These are phyloP conservation scores for Scedosporium apiospermum DNA, from an alignment of 2,329 filamentous ascomycete genomes.

Conservation along the genomic window DNA sequence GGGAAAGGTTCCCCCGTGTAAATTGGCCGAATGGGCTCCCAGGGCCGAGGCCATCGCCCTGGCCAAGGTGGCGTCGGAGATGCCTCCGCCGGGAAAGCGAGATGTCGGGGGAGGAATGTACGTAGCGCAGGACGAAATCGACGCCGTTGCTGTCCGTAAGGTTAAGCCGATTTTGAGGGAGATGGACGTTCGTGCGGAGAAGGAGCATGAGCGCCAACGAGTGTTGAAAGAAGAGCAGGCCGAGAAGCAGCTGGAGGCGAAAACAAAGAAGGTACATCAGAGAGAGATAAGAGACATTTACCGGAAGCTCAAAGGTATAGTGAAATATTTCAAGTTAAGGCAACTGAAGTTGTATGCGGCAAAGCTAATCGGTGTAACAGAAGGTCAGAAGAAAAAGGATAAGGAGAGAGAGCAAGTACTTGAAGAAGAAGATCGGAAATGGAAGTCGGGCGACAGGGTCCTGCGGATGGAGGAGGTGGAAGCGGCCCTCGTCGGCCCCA, in stretches of 20 bases:
- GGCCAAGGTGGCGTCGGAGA: conserved; percentile 29
- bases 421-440: conserved; percentile 23
- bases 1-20: conserved; percentile 59
- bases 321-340: background rate
- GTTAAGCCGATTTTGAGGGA: conserved; percentile 80
- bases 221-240: conserved; percentile 55
- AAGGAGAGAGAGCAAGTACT: conserved; percentile 37
- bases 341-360: background rate
- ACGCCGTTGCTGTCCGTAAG: conserved; percentile 66
- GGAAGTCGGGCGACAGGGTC: background rate
- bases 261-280: conserved; percentile 40
- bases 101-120: conserved; percentile 74
- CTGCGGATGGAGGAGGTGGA: background rate
- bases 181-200: conserved; percentile 69
- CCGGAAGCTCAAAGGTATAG: conserved; percentile 48
- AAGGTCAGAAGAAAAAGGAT: conserved; percentile 38
- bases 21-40: conserved; percentile 68
- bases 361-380: conserved; percentile 17
- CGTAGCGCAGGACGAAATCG: conserved; percentile 67
- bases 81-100: conserved; percentile 43
- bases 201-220: conserved; percentile 57
- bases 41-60: conserved; percentile 64
- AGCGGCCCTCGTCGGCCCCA: background rate
- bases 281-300: conserved; percentile 34
- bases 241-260: conserved; percentile 50